phyloP scores from a whole-genome alignment of 768 basidiomycete genomes.

The Xerocomellus chrysenteron region DNA sequence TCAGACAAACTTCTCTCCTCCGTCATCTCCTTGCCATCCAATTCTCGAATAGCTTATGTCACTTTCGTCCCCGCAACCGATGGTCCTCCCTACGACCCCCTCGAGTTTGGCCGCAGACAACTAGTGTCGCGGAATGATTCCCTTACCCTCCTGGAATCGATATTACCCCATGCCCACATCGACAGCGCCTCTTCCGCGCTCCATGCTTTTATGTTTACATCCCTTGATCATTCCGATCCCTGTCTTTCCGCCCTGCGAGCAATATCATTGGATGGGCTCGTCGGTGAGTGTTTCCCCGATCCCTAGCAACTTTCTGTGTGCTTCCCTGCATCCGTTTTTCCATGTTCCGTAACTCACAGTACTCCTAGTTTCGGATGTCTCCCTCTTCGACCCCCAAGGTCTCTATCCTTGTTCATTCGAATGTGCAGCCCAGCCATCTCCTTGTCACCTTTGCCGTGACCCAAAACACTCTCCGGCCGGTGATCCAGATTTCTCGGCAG shows the following conservation, averaged over 20 bases:
- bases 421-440: conserved; percentile 40
- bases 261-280: conserved; percentile 50
- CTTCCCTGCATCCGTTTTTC: conserved; percentile 2
- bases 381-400: conserved; percentile 46
- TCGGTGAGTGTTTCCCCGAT: conserved; percentile 40
- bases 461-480: conserved; percentile 15
- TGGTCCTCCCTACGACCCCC: conserved; percentile 34
- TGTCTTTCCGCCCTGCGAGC: conserved; percentile 34
- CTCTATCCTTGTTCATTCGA: conserved; percentile 55
- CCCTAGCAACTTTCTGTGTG: not conserved
- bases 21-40: conserved; percentile 43
- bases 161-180: conserved; percentile 52
- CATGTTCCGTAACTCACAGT: conserved; percentile 8
- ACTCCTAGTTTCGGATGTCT: conserved; percentile 41
- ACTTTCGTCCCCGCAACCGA: conserved; percentile 39
- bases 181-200: conserved; percentile 44
- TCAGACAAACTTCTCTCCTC: conserved; percentile 47
- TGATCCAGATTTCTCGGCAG: conserved; percentile 30
- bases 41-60: conserved; percentile 45
- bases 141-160: conserved; percentile 44
- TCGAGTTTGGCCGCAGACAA: conserved; percentile 57
- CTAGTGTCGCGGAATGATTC: conserved; percentile 41
- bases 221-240: conserved; percentile 31
- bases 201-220: conserved; percentile 57
- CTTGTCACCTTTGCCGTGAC: conserved; percentile 40